Evolutionary conservation across 2,329 filamentous ascomycete species (phyloP).

Genomic region (Didymella keratinophila): DNA sequence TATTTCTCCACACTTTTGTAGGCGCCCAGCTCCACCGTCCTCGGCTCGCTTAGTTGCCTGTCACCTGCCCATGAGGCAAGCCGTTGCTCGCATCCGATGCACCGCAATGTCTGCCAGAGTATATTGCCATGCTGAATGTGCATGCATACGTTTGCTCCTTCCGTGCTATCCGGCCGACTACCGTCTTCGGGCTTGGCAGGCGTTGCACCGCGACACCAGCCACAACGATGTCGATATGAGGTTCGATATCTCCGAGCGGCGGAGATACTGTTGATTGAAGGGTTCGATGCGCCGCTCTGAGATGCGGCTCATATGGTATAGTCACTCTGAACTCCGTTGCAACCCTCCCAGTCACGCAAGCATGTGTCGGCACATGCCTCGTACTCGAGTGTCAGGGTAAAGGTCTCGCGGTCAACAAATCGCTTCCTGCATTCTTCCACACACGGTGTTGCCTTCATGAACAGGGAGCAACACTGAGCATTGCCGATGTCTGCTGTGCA

Average conservation of each 20-base stretch:
- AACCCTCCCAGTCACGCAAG: constrained; percentile 9
- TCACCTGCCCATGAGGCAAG: not conserved
- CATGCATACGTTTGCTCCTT: constrained; percentile 7
- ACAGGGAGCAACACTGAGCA: constrained; percentile 35
- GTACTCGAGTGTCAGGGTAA: constrained; percentile 35
- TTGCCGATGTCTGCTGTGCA: constrained; percentile 39
- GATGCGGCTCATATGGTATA: not conserved
- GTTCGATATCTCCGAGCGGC: not conserved
- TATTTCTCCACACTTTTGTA: constrained; percentile 12
- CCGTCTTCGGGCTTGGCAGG: constrained; percentile 15
- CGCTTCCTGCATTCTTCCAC: constrained; percentile 38
- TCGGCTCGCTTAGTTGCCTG: constrained; percentile 1
- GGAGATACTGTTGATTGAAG: not conserved
- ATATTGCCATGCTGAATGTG: constrained; percentile 13
- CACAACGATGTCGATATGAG: not conserved
- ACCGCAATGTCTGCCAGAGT: not conserved
- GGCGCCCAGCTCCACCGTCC: constrained; percentile 10
- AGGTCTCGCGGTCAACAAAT: constrained; percentile 38
- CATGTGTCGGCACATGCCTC: constrained; percentile 34
- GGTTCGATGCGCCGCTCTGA: not conserved
- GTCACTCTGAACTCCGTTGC: not conserved
- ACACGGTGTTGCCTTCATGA: constrained; percentile 38
- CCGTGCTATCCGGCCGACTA: constrained; percentile 20
- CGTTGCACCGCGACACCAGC: constrained; percentile 9
- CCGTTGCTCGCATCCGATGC: constrained; percentile 2